Evolutionary conservation across 139 green algal genomes (phyloP).

Genomic region (Astrephomene gubernaculifera): DNA sequence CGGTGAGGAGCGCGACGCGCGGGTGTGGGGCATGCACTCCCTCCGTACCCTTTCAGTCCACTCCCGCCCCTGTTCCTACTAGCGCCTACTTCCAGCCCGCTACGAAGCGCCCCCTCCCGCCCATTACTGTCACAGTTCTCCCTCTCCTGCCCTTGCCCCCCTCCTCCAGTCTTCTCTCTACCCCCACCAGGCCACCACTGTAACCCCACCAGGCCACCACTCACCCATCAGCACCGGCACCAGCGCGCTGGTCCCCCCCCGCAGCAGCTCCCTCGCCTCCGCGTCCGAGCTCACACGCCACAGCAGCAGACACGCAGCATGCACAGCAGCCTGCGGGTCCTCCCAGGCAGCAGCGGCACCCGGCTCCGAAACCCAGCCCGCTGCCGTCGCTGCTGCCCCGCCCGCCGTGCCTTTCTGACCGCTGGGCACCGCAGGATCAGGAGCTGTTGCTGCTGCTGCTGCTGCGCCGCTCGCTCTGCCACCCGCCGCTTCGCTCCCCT

Average conservation of each 20-base stretch:
- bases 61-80: no score
- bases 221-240: conserved; percentile 41
- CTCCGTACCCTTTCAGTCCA: no score
- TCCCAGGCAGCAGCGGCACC: background rate
- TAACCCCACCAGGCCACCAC: background rate
- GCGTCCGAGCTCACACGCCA: conserved; percentile 15
- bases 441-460: background rate
- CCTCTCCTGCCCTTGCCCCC: no score
- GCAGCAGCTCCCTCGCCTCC: conserved; percentile 29
- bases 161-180: no score
- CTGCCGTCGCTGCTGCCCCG: background rate
- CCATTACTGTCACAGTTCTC: no score
- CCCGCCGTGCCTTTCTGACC: no score
- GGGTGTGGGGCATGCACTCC: no score
- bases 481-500: background rate
- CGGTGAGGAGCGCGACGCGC: no score
- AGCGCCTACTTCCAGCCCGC: no score
- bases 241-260: conserved; percentile 22
- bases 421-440: no score
- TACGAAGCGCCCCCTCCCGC: no score
- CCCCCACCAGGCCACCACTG: no score
- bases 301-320: conserved; percentile 23
- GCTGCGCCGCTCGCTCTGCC: conserved; percentile 1
- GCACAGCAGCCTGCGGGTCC: conserved; percentile 14
- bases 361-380: background rate